Base-by-base conservation (phyloP, 257 asterid species). In the Cordia subcordata region DNA sequence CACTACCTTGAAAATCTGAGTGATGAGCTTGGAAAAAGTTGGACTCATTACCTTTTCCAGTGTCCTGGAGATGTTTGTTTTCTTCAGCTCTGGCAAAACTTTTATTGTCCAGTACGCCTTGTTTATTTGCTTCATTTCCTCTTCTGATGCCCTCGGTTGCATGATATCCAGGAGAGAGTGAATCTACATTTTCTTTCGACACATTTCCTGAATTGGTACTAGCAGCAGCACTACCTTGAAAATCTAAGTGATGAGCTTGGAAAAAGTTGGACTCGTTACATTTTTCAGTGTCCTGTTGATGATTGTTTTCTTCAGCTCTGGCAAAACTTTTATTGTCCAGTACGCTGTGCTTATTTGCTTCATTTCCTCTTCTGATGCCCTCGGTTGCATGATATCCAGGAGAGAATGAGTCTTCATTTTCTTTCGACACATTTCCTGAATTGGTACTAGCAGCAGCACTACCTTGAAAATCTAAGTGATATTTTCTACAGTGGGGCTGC, bases 371-470 rank as follows among this genome's bases (percentile, higher is more conserved):
- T 58, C 44, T 20, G 0, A 5, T 11, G 8, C 11, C 19, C 3
- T 22, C 15, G 46, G 27, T 5, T 53, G 38, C 51, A 11, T 8
- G 56, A 46, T 20, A 20, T 15, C 23, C 63, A 45, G 53, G 53
- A 61, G 57, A 56, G 8, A 20, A 52, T 14, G 3, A 38, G 21
- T 62, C 49, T 33, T 23, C 52, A 20, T 15, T 33, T 55, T 56
- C 65, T 18, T 14, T 14, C 13, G 23, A 57, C n/a, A 57, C 21
- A 10, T 69, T 57, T 49, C 56, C 60, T 49, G 51, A 16, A 35
- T 38, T 56, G 19, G 15, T 33, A 55, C 11, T 22, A 20, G 20
- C 18, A 63, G 8, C 50, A 23, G 52, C 40, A 37, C 11, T 60
- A 27, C 54, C 53, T 1, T 1, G 35, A 27, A 44, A 63, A 23